Percentiles rank a stretch among this genome's conserved stretches.
Conservation (phyloP, 1,284 basidiomycete species). For the Fomitopsis pinicola region DNA sequence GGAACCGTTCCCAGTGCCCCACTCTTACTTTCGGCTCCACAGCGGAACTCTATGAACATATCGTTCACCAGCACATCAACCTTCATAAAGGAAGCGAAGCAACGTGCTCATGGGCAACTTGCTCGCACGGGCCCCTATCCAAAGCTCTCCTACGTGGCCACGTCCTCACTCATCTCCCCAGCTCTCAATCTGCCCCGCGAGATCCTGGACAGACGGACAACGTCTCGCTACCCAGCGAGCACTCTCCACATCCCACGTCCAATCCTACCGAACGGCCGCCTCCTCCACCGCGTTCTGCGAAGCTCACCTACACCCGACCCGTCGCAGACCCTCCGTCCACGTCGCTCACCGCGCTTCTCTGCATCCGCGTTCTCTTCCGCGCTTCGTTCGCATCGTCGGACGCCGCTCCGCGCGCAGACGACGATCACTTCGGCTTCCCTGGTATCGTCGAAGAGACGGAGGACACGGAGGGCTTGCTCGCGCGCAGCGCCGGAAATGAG, state of each 20-base stretch:
- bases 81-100: conserved; percentile 38
- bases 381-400: conserved; percentile 67
- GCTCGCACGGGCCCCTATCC: conserved; percentile 42
- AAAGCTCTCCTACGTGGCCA: conserved; percentile 55
- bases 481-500: conserved; percentile 30
- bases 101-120: conserved; percentile 65
- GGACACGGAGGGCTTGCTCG: conserved; percentile 42
- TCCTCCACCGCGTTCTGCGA: conserved; percentile 58
- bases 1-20: conserved; percentile 57
- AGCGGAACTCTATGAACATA: conserved; percentile 63
- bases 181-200: conserved; percentile 44
- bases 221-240: conserved; percentile 54
- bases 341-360: conserved; percentile 70
- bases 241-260: conserved; percentile 49
- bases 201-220: conserved; percentile 65
- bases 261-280: conserved; percentile 59
- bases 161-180: conserved; percentile 69
- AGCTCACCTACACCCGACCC: conserved; percentile 52
- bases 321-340: conserved; percentile 63
- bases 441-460: conserved; percentile 65
- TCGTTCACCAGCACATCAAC: conserved; percentile 50
- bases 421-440: conserved; percentile 80
- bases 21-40: conserved; percentile 42
- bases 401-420: conserved; percentile 67
- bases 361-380: conserved; percentile 72